Evolutionary conservation across 192 early-diverging fungal species (phyloP).

Genomic region (Chytriomyces sp.): DNA sequence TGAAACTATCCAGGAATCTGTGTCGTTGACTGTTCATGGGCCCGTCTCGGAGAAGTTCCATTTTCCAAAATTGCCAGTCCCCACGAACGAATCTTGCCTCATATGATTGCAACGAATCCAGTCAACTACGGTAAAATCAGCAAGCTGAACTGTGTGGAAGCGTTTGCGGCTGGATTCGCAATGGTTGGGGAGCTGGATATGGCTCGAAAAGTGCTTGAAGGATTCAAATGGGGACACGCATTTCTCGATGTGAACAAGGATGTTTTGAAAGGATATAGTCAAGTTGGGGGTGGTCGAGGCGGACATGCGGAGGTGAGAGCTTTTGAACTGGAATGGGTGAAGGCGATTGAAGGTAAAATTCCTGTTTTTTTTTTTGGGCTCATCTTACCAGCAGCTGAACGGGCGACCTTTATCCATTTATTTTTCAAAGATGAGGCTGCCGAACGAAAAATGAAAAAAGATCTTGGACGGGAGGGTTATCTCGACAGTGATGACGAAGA

Average conservation of each 20-base stretch:
- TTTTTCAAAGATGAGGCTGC: conserved; percentile 24
- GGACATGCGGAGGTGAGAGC: conserved; percentile 69
- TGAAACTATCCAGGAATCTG: conserved; percentile 72
- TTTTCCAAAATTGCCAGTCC: conserved; percentile 84
- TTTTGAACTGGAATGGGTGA: conserved; percentile 67
- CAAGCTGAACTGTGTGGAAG: conserved; percentile 97
- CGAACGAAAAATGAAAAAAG: conserved; percentile 5
- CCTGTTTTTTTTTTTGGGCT: conserved; percentile 3
- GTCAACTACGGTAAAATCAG: conserved; percentile 97
- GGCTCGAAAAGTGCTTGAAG: conserved; percentile 76
- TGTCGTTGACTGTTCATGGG: conserved; percentile 98
- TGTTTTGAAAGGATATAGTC: conserved; percentile 73
- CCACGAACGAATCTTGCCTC: conserved; percentile 91
- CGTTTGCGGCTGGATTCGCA: conserved; percentile 91
- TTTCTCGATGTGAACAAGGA: conserved; percentile 89
- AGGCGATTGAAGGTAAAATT: conserved; percentile 65
- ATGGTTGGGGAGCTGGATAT: conserved; percentile 74
- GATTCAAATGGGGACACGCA: conserved; percentile 96
- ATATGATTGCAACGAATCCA: conserved; percentile 93
- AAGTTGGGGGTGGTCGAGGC: conserved; percentile 73
- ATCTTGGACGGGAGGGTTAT: conserved; percentile 16
- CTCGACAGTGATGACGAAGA: conserved; percentile 37
- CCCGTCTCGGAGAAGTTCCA: conserved; percentile 90
- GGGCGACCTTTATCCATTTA: conserved; percentile 24
- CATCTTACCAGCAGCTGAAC: conserved; percentile 14